Evolutionary conservation across 306 rosid species (phyloP).

Genomic region (Casuarina glauca): DNA sequence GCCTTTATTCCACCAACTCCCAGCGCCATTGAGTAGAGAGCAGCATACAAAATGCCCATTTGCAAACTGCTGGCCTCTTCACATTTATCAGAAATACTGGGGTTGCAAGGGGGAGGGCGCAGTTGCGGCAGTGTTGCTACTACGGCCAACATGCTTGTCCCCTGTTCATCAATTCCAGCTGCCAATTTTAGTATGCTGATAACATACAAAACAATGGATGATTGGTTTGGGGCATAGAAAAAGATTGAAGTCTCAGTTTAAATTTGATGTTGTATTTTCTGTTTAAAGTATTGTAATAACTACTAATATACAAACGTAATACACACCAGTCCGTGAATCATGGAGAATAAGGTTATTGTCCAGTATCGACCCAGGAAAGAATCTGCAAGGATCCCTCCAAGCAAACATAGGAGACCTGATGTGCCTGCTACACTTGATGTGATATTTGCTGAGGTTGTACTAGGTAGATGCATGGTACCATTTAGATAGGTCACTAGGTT

Average conservation of each 20-base stretch:
- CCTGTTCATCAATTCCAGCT: not conserved
- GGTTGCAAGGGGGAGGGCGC: not conserved
- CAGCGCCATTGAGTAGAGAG: not conserved
- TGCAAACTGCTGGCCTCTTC: not conserved
- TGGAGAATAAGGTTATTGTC: not conserved
- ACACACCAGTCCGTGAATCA: not conserved
- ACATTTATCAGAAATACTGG: not conserved
- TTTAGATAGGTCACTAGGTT: not conserved
- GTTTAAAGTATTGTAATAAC: too few species aligned
- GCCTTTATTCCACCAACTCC: slow-evolving; percentile 1
- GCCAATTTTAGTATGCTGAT: not conserved
- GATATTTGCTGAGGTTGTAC: not conserved
- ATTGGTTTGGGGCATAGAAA: too few species aligned
- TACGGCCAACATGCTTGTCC: not conserved
- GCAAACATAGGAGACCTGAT: not conserved
- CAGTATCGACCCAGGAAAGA: not conserved
- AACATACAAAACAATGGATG: not conserved
- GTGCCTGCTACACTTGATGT: not conserved
- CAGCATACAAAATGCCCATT: not conserved
- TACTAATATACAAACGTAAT: too few species aligned
- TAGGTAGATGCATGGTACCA: not conserved
- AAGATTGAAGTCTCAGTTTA: too few species aligned
- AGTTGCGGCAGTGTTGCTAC: not conserved
- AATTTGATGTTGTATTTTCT: too few species aligned
- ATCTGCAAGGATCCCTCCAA: slow-evolving; percentile 2